Base-by-base conservation (phyloP, 2,329 filamentous ascomycete genomes). In the Byssoonygena ceratinophila region DNA sequence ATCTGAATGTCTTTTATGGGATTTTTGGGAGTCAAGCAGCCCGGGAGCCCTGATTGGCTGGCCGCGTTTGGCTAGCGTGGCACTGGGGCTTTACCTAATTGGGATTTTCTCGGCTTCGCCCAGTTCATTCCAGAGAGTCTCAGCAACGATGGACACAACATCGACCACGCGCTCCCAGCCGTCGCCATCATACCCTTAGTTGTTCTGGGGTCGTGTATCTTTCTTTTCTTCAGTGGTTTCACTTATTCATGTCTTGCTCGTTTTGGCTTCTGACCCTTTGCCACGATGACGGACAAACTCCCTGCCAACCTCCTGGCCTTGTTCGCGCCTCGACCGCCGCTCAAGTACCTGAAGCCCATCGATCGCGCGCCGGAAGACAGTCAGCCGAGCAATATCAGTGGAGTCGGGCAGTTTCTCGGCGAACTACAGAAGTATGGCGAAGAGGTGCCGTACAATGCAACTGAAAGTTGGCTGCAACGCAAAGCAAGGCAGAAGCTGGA, bases 221-320 rank as follows among this genome's bases (percentile, higher is more conserved):
- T 32, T 23, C 3, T 16, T 36, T 36, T 36, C n/a, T 36, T n/a
- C n/a, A n/a, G n/a, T n/a, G 12, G 12, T 16, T 12, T 36, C 4
- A 36, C 3, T 36, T 36, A 36, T 36, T 36, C 32, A 43, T 29
- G 9, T 41, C 2, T 3, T 41, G 18, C 16, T 22, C 14, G 8
- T 12, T 9, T 44, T 32, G 23, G 8, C 18, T 34, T 29, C 29
- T 23, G 3, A 16, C 31, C n/a, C 39, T 20, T 32, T 27, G 31
- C 31, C 11, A 44, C 46, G 57, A 98, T 97, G 92, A 97, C 92
- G 47, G 91, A 96, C 77, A 92, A 94, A 72, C 84, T 98, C 18
- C 91, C 92, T 54, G 87, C 86, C 52, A 91, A 94, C 67, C 80
- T 97, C 55, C 79, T 97, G 63, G 86, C 87, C 71, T 87, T 97